A percentile compares a stretch with the other conserved stretches of the same genome.
These are phyloP conservation scores for Circinella minor DNA, from an alignment of 371 early-diverging fungal species.

Conservation along the genomic window DNA sequence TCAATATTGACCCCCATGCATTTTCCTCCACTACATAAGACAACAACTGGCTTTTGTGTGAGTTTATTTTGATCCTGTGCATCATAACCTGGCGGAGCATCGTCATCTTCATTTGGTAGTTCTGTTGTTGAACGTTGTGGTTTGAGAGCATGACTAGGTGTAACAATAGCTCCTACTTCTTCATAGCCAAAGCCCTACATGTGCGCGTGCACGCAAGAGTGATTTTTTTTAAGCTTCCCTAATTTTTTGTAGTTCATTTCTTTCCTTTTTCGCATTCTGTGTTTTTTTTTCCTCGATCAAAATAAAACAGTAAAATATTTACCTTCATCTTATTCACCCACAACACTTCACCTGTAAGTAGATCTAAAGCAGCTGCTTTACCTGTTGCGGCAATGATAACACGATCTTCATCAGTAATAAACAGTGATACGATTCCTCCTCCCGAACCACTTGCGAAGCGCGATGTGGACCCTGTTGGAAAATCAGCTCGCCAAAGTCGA, in stretches of 20 bases:
- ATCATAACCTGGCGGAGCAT: constrained; percentile 8
- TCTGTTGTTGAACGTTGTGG: constrained; percentile 7
- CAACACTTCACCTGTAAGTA: constrained; percentile 25
- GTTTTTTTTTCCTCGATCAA: too few relatives aligned
- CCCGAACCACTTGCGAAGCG: neutral
- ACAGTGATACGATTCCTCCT: constrained; percentile 32
- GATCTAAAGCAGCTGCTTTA: constrained; percentile 24
- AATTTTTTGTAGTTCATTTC: too few relatives aligned
- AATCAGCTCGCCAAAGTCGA: constrained; percentile 33
- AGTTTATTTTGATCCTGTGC: neutral
- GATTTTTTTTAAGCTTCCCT: too few relatives aligned
- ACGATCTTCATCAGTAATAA: constrained; percentile 32
- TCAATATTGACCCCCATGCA: constrained; percentile 32
- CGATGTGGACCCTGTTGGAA: constrained; percentile 21
- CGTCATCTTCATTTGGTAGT: neutral
- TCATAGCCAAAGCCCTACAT: constrained; percentile 29
- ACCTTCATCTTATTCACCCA: constrained; percentile 47
- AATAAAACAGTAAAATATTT: neutral
- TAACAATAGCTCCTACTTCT: constrained; percentile 28
- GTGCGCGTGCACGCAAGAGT: too few relatives aligned
- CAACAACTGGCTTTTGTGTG: constrained; percentile 20
- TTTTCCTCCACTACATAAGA: constrained; percentile 35
- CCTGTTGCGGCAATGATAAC: constrained; percentile 28
- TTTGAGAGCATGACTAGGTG: constrained; percentile 18
- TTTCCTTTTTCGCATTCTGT: neutral